Percentiles rank a stretch among this genome's conserved stretches.
Evolutionary conservation across 768 basidiomycete species (phyloP).

Genomic region (Pleurotus platypus): DNA sequence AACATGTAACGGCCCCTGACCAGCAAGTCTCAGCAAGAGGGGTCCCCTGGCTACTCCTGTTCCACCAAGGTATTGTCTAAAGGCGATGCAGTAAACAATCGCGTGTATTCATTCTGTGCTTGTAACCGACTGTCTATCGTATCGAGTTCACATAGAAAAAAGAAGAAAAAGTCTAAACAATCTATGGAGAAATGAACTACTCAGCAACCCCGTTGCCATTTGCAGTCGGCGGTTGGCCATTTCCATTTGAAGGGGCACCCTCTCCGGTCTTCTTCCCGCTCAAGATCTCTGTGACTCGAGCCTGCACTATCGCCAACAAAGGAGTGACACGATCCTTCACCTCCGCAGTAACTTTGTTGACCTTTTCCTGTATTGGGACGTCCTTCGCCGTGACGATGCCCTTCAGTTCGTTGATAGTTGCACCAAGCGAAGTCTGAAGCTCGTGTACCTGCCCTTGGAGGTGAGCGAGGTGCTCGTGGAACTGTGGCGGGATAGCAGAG

Average conservation of each 20-base stretch:
- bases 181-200: too few species aligned
- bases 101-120: too few species aligned
- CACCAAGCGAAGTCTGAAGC: slow-evolving; percentile 38
- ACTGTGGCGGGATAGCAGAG: slow-evolving; percentile 35
- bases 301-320: slow-evolving; percentile 49
- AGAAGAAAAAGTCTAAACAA: too few species aligned
- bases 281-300: slow-evolving; percentile 36
- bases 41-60: too few species aligned
- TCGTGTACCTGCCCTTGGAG: slow-evolving; percentile 58
- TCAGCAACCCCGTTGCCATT: background rate
- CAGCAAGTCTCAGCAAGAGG: too few species aligned
- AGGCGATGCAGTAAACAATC: too few species aligned
- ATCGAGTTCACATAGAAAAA: too few species aligned
- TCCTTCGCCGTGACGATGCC: slow-evolving; percentile 50
- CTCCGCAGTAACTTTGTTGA: slow-evolving; percentile 48
- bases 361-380: slow-evolving; percentile 61
- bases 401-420: slow-evolving; percentile 50
- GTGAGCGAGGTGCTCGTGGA: slow-evolving; percentile 59
- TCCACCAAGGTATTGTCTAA: too few species aligned
- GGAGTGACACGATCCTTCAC: slow-evolving; percentile 62
- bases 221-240: background rate
- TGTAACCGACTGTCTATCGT: too few species aligned
- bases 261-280: background rate
- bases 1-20: too few species aligned
- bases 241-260: background rate